Evolutionary conservation across 2,329 filamentous ascomycete species (phyloP).

Genomic region (Dryadomyces sulphureus): DNA sequence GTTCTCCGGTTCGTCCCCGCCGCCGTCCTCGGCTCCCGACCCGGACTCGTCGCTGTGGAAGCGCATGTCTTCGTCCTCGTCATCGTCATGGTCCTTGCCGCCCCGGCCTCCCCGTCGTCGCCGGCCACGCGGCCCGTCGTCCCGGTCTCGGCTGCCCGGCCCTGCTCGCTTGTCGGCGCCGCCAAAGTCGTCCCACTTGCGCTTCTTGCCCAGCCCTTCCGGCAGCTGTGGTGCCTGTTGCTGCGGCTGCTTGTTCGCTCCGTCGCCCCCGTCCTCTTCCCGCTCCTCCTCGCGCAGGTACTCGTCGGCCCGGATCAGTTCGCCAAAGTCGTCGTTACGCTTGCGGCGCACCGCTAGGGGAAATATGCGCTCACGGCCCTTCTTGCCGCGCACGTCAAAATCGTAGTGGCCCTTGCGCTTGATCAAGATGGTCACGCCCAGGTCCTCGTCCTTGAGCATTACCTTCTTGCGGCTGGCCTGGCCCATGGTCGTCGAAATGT

Average conservation of each 20-base stretch:
- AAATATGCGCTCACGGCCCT: slow-evolving; percentile 83
- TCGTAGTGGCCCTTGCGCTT: slow-evolving; percentile 86
- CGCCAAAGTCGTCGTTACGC: slow-evolving; percentile 81
- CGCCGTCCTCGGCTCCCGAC: slow-evolving; percentile 9
- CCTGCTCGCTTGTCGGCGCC: slow-evolving; percentile 9
- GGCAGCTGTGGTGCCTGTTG: slow-evolving; percentile 12
- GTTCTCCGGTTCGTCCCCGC: slow-evolving; percentile 40
- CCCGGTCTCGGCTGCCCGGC: background rate
- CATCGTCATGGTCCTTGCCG: too few relatives aligned
- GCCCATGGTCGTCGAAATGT: slow-evolving; percentile 71
- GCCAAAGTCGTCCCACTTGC: slow-evolving; percentile 73
- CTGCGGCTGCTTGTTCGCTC: background rate
- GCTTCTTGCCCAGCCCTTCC: slow-evolving; percentile 60
- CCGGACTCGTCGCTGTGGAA: background rate
- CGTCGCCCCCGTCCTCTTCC: slow-evolving; percentile 47
- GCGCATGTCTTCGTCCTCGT: slow-evolving; percentile 25
- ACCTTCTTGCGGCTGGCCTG: slow-evolving; percentile 77
- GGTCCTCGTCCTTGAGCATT: slow-evolving; percentile 72
- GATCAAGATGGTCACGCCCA: slow-evolving; percentile 81
- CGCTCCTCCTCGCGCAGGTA: slow-evolving; percentile 87
- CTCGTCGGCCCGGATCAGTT: slow-evolving; percentile 85
- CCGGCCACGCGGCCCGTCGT: background rate
- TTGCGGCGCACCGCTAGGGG: slow-evolving; percentile 69
- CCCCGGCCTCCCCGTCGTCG: slow-evolving; percentile 17
- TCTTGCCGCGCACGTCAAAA: slow-evolving; percentile 82